phyloP scores from a whole-genome alignment of 78 protist genomes.

The Dictyostelium discoideum region dicty_2.7 NC_007091.3:3148001-3148500 shows the following conservation, averaged over 20 bases:
- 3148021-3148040: not conserved
- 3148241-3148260: not conserved
- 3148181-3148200: slow-evolving; percentile 29
- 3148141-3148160: slow-evolving; percentile 7
- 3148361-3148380: not conserved
- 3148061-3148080: not conserved
- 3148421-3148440: not conserved
- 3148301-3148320: not conserved
- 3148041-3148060: not conserved
- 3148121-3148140: not conserved
- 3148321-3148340: not conserved
- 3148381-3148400: not conserved
- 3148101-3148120: not conserved
- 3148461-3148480: not conserved
- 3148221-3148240: not conserved
- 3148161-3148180: slow-evolving; percentile 34
- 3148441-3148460: not conserved
- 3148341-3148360: not conserved
- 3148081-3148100: not conserved
- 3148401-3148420: not conserved
- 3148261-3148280: not conserved
- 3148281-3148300: not conserved
- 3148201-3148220: not conserved
- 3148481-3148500: not conserved
- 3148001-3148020: not conserved